phyloP scores from a whole-genome alignment of 345 rosid species.

The Citrus maxima region DNA sequence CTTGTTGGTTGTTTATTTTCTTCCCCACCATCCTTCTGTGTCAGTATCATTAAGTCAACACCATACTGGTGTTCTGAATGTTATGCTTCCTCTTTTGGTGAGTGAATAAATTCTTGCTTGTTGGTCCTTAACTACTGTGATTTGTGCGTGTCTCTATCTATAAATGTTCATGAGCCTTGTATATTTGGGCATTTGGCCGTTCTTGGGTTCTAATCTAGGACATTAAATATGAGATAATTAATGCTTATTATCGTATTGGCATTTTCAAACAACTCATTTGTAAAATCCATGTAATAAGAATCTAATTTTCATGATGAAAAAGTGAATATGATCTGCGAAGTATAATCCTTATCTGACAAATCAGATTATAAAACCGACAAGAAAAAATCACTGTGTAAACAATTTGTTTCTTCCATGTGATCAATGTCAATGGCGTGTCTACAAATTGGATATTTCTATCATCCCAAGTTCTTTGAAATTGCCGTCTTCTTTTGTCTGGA shows the following conservation, averaged over 20 bases:
- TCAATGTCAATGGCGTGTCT: not conserved
- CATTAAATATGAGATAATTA: no score
- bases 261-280: no score
- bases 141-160: no score
- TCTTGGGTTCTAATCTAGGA: no score
- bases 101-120: not conserved
- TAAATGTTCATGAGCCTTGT: no score
- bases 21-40: not conserved
- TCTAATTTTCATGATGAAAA: not conserved
- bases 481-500: conserved; percentile 12
- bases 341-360: not conserved
- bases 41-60: not conserved
- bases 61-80: not conserved
- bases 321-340: not conserved
- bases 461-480: not conserved
- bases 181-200: no score
- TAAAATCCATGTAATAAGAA: not conserved
- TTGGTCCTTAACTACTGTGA: no score
- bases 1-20: not conserved
- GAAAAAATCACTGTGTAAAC: not conserved
- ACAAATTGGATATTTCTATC: not conserved
- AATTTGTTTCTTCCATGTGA: not conserved
- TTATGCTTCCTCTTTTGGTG: not conserved
- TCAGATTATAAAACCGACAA: not conserved
- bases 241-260: no score